Evolutionary conservation across 345 rosid genomes (phyloP).

Genomic region (Geranium rotundifolium): DNA sequence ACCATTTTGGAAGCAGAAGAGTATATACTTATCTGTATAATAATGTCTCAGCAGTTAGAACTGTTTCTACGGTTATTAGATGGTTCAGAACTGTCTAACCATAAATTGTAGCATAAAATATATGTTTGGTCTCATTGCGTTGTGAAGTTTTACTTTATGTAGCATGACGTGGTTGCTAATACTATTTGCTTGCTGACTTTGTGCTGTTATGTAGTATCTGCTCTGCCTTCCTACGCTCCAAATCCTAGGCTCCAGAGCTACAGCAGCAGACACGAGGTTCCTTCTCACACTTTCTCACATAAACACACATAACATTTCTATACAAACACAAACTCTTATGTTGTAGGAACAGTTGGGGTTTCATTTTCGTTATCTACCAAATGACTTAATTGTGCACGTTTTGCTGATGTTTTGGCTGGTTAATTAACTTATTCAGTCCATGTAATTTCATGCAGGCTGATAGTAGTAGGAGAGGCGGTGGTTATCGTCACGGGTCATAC

Average conservation of each 20-base stretch:
- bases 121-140: not conserved
- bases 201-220: slow-evolving; percentile 5
- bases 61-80: too few relatives aligned
- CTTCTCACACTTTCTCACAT: not conserved
- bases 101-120: too few relatives aligned
- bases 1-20: too few relatives aligned
- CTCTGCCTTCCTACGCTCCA: slow-evolving; percentile 3
- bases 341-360: not conserved
- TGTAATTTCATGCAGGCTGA: slow-evolving; percentile 8
- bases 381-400: too few relatives aligned
- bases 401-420: not conserved
- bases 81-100: too few relatives aligned
- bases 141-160: not conserved
- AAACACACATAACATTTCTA: not conserved
- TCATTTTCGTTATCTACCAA: too few relatives aligned
- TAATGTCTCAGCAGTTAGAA: too few relatives aligned
- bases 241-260: not conserved
- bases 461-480: not conserved
- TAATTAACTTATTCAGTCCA: not conserved
- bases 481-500: not conserved
- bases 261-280: slow-evolving; percentile 11
- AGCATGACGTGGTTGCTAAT: not conserved
- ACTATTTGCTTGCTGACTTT: not conserved
- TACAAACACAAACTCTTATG: not conserved
- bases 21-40: too few relatives aligned